Conservation (phyloP, 768 basidiomycete genomes). For the Candolleomyces eurysporus region DNA sequence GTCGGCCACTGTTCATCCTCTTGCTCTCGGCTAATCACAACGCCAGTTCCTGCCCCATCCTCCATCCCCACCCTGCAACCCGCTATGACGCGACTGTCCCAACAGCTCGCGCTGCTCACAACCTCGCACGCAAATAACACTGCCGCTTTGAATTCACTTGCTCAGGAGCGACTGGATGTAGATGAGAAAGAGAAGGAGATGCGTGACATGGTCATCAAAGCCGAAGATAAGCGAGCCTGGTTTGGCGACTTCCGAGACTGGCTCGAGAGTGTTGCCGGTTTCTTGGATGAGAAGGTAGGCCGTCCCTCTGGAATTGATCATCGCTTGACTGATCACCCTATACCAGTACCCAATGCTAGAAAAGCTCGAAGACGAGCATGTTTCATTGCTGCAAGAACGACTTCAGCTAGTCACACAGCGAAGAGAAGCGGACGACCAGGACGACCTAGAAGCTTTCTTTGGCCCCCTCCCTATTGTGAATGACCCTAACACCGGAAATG, state of each 20-base stretch:
- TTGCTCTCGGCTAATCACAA: constrained; percentile 12
- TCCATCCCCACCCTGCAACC: constrained; percentile 64
- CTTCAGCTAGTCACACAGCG: constrained; percentile 64
- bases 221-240: constrained; percentile 82
- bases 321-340: constrained; percentile 1
- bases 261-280: constrained; percentile 80
- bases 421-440: constrained; percentile 73
- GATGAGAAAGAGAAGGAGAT: constrained; percentile 70
- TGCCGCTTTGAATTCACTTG: constrained; percentile 51
- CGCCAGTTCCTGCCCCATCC: constrained; percentile 61
- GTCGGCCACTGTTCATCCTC: constrained; percentile 14
- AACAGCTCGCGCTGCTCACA: constrained; percentile 57
- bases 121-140: constrained; percentile 68
- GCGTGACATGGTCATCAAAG: constrained; percentile 67
- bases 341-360: constrained; percentile 76
- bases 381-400: constrained; percentile 73
- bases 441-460: constrained; percentile 73
- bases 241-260: constrained; percentile 76
- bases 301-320: background rate
- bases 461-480: constrained; percentile 44
- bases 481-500: background rate
- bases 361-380: constrained; percentile 70
- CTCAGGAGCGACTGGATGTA: constrained; percentile 61
- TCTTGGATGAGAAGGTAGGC: constrained; percentile 83
- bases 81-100: constrained; percentile 59